Conservation (phyloP, 2,329 filamentous ascomycete genomes). For the Monilinia polystroma region DNA sequence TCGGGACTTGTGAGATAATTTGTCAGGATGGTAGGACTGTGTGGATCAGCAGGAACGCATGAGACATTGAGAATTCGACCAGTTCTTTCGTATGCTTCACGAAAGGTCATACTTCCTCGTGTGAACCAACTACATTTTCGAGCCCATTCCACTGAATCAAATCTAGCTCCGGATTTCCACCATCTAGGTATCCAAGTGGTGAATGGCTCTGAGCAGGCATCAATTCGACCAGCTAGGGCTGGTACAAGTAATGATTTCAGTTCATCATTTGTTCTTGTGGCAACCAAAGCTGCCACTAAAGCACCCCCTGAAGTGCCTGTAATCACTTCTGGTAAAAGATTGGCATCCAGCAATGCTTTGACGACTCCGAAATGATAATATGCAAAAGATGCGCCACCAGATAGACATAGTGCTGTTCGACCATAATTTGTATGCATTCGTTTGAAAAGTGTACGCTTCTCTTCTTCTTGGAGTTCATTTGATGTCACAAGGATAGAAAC, state of each 20-base stretch:
- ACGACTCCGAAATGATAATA: slow-evolving; percentile 97
- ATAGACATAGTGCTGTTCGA: slow-evolving; percentile 87
- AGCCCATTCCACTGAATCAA: slow-evolving; percentile 93
- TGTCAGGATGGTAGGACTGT: slow-evolving; percentile 83
- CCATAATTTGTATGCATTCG: slow-evolving; percentile 88
- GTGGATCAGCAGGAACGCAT: slow-evolving; percentile 92
- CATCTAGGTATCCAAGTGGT: slow-evolving; percentile 76
- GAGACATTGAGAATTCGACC: slow-evolving; percentile 94
- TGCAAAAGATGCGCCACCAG: slow-evolving; percentile 89
- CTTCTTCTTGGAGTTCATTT: slow-evolving; percentile 63
- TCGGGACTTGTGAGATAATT: slow-evolving; percentile 95
- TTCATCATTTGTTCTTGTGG: slow-evolving; percentile 89
- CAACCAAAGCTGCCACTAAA: slow-evolving; percentile 80
- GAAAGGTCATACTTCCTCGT: slow-evolving; percentile 86
- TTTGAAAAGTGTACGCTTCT: slow-evolving; percentile 82
- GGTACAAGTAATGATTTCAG: slow-evolving; percentile 70
- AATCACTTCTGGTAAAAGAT: slow-evolving; percentile 86
- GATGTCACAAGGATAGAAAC: slow-evolving; percentile 69
- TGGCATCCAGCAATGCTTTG: slow-evolving; percentile 82
- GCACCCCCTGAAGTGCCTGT: slow-evolving; percentile 95
- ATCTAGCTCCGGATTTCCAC: slow-evolving; percentile 90
- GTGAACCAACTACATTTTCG: slow-evolving; percentile 84
- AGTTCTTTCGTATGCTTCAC: slow-evolving; percentile 89
- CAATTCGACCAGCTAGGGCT: slow-evolving; percentile 29
- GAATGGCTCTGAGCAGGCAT: slow-evolving; percentile 60